Evolutionary conservation across 257 asterid genomes (phyloP), one percentile per base, ranked within the genome.

Genomic region (Fraxinus americana): DNA sequence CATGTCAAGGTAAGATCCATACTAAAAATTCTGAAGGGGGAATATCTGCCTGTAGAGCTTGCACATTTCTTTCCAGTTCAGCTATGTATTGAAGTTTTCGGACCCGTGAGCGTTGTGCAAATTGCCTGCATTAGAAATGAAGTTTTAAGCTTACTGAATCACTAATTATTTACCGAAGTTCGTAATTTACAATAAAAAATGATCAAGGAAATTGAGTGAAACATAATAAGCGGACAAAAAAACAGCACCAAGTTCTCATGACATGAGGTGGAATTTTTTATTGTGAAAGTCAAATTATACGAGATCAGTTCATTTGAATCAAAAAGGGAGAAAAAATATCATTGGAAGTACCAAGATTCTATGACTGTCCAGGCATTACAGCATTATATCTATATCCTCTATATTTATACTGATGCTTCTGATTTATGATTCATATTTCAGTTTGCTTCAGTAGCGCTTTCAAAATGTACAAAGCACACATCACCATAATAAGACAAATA

Each of bases 31-130:
- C 52, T 41, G 19, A 29, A 61, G 77, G 75, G 81, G 16, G 11
- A 45, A n/a, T 67, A 86, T 94, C 84, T 87, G 91, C 99, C 98
- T 93, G 97, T 66, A 95, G 88, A 80, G 92, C 94, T 90, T 95
- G 98, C 71, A 91, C 97, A 61, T 88, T 89, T 78, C 96, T 90
- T 79, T 95, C 99, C 73, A 95, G 97, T 83, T 92, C 97, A 74
- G 98, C 97, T 78, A 95, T 95, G 85, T 95, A 91, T 72, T 95
- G 99, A 80, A 91, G 94, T 88, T 93, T 95, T 79, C 98, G 87
- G 35, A 95, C 98, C 77, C 99, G 91, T 11, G 98, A 95, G 43
- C 99, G 98, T 84, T 93, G 99, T 84, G 99, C 98, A 79, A 88
- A 95, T 85, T 91, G 98, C 93, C 99, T 95, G 93, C 81, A 86